These are phyloP conservation scores for Colletotrichum somersetense DNA, from an alignment of 2,329 filamentous ascomycete species.

Conservation along the genomic window DNA sequence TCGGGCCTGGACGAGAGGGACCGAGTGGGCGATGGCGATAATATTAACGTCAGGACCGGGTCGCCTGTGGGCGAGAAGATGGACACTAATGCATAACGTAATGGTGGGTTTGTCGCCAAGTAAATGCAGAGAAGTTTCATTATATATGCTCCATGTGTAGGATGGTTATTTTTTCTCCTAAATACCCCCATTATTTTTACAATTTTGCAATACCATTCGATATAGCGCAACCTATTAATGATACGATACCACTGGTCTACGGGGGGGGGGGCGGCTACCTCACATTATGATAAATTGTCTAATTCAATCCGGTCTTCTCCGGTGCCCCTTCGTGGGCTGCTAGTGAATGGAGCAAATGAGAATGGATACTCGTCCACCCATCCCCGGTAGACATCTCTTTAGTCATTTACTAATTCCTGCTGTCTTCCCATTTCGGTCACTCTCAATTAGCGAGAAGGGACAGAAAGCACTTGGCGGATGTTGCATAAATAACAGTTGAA, in stretches of 20 bases:
- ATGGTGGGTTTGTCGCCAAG: constrained; percentile 12
- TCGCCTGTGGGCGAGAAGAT: constrained; percentile 38
- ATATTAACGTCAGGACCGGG: constrained; percentile 13
- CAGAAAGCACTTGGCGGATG: neutral
- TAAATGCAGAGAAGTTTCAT: constrained; percentile 13
- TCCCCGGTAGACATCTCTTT: too few relatives aligned
- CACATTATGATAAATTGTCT: neutral
- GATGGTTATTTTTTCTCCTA: constrained; percentile 22
- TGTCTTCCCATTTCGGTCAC: neutral
- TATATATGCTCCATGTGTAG: constrained; percentile 15
- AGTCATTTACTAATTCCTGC: neutral
- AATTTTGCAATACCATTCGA: constrained; percentile 15
- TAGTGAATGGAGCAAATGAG: neutral
- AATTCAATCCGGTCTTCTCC: neutral
- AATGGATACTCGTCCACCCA: neutral
- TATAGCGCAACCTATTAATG: constrained; percentile 28
- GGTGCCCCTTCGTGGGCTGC: neutral
- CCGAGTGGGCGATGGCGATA: constrained; percentile 20
- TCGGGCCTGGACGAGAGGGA: constrained; percentile 32
- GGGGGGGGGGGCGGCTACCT: neutral
- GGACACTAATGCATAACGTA: constrained; percentile 38
- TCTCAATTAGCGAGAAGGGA: neutral
- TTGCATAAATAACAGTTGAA: neutral
- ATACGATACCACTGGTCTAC: constrained; percentile 26
- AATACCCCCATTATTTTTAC: constrained; percentile 37